phyloP scores from a whole-genome alignment of 2,329 filamentous ascomycete genomes.

The Aspergillus viridinutans region DNA sequence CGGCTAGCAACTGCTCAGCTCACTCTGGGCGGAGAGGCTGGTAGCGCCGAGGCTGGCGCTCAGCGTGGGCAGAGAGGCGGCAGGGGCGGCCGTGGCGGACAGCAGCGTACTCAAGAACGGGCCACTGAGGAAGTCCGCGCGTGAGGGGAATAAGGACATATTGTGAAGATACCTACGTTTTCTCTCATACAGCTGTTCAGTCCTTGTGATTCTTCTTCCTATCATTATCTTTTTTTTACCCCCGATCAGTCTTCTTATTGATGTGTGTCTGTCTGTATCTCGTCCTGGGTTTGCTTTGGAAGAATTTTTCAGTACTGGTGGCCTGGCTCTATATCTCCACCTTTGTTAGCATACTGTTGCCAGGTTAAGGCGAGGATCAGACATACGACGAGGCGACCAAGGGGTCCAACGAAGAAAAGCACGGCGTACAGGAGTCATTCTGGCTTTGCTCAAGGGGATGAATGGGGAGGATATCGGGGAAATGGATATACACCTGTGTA shows the following conservation, averaged over 20 bases:
- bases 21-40: constrained; percentile 49
- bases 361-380: neutral
- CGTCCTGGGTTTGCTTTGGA: constrained; percentile 12
- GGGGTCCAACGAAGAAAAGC: constrained; percentile 12
- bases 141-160: constrained; percentile 18
- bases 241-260: constrained; percentile 6
- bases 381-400: neutral
- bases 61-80: constrained; percentile 39
- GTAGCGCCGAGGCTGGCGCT: constrained; percentile 32
- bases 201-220: constrained; percentile 7
- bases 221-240: neutral
- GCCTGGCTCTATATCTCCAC: constrained; percentile 8
- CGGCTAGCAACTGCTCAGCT: constrained; percentile 78
- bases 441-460: constrained; percentile 24
- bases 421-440: constrained; percentile 34
- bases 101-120: constrained; percentile 38
- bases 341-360: constrained; percentile 4
- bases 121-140: constrained; percentile 36
- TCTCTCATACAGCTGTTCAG: constrained; percentile 14
- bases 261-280: constrained; percentile 12
- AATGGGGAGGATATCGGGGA: constrained; percentile 6
- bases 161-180: constrained; percentile 23
- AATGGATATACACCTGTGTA: constrained; percentile 9
- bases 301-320: constrained; percentile 6
- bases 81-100: constrained; percentile 38